Conservation (phyloP, 2,329 filamentous ascomycete species). For the Ascochyta clinopodiicola region DNA sequence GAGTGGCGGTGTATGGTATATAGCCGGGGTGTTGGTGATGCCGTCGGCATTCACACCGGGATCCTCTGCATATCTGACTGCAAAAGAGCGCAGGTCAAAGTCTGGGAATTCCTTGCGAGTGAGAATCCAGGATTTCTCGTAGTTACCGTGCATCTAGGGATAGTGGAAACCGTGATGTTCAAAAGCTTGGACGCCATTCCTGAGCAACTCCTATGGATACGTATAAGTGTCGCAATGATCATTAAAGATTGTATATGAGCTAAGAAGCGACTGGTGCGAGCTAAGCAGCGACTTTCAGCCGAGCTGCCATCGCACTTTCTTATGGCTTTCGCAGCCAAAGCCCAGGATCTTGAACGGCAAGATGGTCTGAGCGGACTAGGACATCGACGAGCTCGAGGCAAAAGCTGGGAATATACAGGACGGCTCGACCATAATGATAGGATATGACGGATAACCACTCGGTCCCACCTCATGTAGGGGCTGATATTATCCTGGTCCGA, state of each 20-base stretch:
- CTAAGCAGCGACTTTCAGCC: not conserved
- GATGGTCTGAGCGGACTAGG: slow-evolving; percentile 32
- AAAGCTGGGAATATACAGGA: slow-evolving; percentile 25
- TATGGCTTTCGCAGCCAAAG: slow-evolving; percentile 3
- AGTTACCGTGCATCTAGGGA: slow-evolving; percentile 44
- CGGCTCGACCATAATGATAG: slow-evolving; percentile 22
- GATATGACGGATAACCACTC: slow-evolving; percentile 24
- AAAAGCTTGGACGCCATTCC: slow-evolving; percentile 12
- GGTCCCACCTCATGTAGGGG: not conserved
- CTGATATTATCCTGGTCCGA: no score
- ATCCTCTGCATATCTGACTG: no score
- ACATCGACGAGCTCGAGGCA: slow-evolving; percentile 30
- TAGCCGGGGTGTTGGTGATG: not conserved
- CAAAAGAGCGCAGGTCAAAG: slow-evolving; percentile 27
- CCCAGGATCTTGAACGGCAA: slow-evolving; percentile 29
- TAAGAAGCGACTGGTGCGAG: no score
- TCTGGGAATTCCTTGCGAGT: slow-evolving; percentile 39
- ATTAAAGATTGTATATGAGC: no score
- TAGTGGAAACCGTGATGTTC: slow-evolving; percentile 44
- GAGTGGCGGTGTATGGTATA: slow-evolving; percentile 2
- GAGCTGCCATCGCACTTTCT: slow-evolving; percentile 10
- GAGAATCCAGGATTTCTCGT: slow-evolving; percentile 47
- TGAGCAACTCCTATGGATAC: slow-evolving; percentile 24
- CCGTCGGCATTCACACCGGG: no score
- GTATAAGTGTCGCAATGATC: slow-evolving; percentile 13